Percentiles rank a stretch among this genome's conserved stretches.
Evolutionary conservation across 2,329 filamentous ascomycete genomes (phyloP).

Genomic region (Emmonsiellopsis sp.): DNA sequence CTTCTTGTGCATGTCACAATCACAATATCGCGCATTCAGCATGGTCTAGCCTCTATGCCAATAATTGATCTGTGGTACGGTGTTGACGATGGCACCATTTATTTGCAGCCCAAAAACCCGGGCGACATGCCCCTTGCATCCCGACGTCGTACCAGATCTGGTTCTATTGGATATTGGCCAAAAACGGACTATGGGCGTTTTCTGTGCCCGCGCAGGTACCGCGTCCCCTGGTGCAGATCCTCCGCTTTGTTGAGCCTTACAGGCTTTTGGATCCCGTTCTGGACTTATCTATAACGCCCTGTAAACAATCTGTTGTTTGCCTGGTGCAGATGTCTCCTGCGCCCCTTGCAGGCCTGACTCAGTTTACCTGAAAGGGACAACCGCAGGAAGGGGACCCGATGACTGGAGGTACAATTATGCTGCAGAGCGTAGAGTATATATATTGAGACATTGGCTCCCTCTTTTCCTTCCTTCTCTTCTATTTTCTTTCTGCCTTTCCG

Average conservation of each 20-base stretch:
- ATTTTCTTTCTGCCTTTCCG: neutral
- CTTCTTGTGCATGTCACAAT: too few species aligned
- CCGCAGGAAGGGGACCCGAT: neutral
- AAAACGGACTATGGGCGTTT: neutral
- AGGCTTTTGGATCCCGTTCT: neutral
- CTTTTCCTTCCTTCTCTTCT: neutral
- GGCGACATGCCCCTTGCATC: neutral
- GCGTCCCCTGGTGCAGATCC: neutral
- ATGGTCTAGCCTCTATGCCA: too few species aligned
- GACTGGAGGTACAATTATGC: neutral
- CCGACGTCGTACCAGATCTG: neutral
- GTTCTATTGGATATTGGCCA: neutral
- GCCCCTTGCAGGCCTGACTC: neutral
- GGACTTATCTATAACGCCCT: neutral
- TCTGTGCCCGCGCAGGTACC: neutral
- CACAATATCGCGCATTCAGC: too few species aligned
- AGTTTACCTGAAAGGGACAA: neutral
- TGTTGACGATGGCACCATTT: too few species aligned
- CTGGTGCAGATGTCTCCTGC: neutral
- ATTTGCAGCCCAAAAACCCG: neutral
- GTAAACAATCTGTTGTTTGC: neutral
- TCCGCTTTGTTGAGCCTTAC: neutral
- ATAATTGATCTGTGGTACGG: too few species aligned
- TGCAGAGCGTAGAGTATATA: neutral
- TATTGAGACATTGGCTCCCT: neutral